A percentile compares a stretch with the other conserved stretches of the same genome.
Evolutionary conservation across 768 basidiomycete genomes (phyloP).

Genomic region (Cyclocybe aegerita): DNA sequence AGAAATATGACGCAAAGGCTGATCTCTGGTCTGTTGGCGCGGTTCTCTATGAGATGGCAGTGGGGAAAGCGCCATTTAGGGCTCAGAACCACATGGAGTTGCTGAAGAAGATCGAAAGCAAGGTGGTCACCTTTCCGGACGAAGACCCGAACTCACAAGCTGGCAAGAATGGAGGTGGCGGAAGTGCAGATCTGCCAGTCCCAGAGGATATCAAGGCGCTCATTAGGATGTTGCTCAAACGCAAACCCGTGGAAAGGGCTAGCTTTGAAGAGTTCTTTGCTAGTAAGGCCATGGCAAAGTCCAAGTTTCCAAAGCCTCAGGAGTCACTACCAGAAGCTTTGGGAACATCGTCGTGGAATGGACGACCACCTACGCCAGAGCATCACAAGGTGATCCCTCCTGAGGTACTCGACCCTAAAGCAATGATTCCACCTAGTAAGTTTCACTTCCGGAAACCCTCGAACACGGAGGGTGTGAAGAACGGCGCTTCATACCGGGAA

Average conservation of each 20-base stretch:
- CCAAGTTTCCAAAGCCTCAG: constrained; percentile 67
- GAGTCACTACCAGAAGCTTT: constrained; percentile 31
- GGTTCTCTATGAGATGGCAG: constrained; percentile 93
- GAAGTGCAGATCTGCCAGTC: constrained; percentile 57
- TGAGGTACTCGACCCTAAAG: constrained; percentile 77
- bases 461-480: constrained; percentile 22
- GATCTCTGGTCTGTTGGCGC: constrained; percentile 99
- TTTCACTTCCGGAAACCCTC: constrained; percentile 62
- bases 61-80: constrained; percentile 91
- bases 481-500: constrained; percentile 20
- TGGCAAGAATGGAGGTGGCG: constrained; percentile 43
- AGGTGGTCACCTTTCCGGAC: constrained; percentile 92
- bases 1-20: constrained; percentile 97
- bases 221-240: constrained; percentile 80
- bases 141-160: constrained; percentile 60
- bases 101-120: constrained; percentile 87
- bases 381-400: constrained; percentile 75
- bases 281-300: constrained; percentile 73
- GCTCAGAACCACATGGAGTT: constrained; percentile 97
- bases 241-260: constrained; percentile 80
- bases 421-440: constrained; percentile 80
- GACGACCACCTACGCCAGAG: constrained; percentile 56
- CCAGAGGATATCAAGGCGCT: constrained; percentile 85
- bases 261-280: constrained; percentile 92
- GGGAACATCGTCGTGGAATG: constrained; percentile 28